These are phyloP conservation scores for Panellus pusillus DNA, from an alignment of 768 basidiomycete genomes.

Conservation along the genomic window DNA sequence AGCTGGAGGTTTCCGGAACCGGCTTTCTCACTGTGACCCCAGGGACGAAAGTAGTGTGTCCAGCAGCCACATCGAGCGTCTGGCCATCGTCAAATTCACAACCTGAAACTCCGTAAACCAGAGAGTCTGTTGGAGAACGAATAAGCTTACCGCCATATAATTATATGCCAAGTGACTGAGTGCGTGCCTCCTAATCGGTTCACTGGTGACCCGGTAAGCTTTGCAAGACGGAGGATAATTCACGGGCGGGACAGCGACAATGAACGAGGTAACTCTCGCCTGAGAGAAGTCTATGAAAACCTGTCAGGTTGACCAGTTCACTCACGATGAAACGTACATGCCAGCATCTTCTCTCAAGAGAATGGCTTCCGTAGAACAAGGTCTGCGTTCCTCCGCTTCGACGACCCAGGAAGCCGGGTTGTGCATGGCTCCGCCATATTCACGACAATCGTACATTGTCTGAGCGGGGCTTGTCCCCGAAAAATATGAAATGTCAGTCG, in stretches of 20 bases:
- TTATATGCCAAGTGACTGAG: conserved; percentile 5
- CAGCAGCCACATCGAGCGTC: neutral
- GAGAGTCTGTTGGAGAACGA: neutral
- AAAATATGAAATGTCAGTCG: neutral
- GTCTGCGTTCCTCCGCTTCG: conserved; percentile 10
- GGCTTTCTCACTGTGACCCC: neutral
- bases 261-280: neutral
- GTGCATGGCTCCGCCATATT: conserved; percentile 6
- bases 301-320: too few relatives aligned
- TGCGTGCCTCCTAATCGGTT: neutral
- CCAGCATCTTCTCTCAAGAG: conserved; percentile 4
- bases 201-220: too few relatives aligned
- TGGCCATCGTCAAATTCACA: conserved; percentile 6
- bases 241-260: conserved; percentile 3
- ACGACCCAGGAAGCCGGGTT: conserved; percentile 10
- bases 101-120: neutral
- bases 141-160: conserved; percentile 5
- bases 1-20: neutral
- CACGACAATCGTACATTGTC: conserved; percentile 3
- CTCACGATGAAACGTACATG: neutral
- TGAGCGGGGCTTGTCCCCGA: neutral
- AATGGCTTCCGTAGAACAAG: conserved; percentile 7
- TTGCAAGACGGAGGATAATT: neutral
- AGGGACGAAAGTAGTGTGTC: conserved; percentile 12
- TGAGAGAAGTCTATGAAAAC: neutral